phyloP scores from a whole-genome alignment of 2,329 filamentous ascomycete genomes.

The Gaeumannomyces sp. region DNA sequence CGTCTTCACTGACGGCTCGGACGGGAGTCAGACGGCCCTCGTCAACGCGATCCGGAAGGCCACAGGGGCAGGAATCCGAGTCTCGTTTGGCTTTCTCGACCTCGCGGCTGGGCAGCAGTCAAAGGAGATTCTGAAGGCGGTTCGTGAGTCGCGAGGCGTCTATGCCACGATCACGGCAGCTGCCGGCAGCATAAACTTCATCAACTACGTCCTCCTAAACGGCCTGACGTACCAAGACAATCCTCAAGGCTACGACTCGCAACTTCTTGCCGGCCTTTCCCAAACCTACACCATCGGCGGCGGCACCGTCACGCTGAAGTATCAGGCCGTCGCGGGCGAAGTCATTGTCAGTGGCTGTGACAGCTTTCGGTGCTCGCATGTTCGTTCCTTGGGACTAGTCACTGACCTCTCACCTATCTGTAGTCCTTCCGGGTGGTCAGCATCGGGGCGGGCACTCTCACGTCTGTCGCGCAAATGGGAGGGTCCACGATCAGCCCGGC shows the following conservation, averaged over 20 bases:
- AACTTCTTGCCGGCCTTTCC: constrained; percentile 18
- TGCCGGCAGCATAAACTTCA: constrained; percentile 17
- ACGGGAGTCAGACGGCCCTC: constrained; percentile 13
- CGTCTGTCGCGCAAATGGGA: constrained; percentile 14
- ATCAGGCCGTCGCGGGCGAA: constrained; percentile 17
- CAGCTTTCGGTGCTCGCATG: not conserved
- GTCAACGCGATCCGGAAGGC: constrained; percentile 21
- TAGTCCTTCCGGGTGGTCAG: constrained; percentile 16
- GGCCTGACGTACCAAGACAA: constrained; percentile 21
- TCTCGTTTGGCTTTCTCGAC: constrained; percentile 22
- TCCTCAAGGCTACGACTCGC: constrained; percentile 17
- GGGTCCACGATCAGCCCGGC: constrained; percentile 14
- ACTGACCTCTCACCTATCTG: not conserved
- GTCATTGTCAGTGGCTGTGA: constrained; percentile 7
- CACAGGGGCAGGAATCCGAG: constrained; percentile 18
- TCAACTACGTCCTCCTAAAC: constrained; percentile 21
- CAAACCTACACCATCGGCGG: constrained; percentile 18
- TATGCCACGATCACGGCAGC: constrained; percentile 20
- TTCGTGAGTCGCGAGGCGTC: constrained; percentile 18
- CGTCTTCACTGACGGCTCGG: constrained; percentile 21
- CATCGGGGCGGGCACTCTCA: constrained; percentile 14
- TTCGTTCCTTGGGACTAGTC: not conserved
- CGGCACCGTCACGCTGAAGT: constrained; percentile 15
- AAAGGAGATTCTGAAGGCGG: constrained; percentile 15
- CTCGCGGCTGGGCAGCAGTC: constrained; percentile 12